A percentile compares a stretch with the other conserved stretches of the same genome.
phyloP scores from a whole-genome alignment of 2,329 filamentous ascomycete genomes.

The Alternaria burnsii region DNA sequence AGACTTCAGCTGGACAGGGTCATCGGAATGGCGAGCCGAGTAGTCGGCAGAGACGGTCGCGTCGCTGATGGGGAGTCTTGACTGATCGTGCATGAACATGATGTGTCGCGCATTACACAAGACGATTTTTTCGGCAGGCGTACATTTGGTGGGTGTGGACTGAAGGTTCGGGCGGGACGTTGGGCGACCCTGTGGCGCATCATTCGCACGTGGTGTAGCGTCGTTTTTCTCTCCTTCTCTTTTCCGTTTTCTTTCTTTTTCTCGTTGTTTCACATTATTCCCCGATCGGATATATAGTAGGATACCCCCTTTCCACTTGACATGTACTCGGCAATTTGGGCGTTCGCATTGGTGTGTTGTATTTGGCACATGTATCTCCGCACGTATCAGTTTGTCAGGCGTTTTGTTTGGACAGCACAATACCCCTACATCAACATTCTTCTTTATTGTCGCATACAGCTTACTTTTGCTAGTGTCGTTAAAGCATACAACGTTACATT shows the following conservation, averaged over 20 bases:
- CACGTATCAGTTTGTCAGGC: not conserved
- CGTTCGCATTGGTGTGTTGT: conserved; percentile 9
- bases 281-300: not conserved
- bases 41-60: conserved; percentile 29
- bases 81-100: not conserved
- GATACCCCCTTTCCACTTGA: conserved; percentile 9
- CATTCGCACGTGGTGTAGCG: not conserved
- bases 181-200: not conserved
- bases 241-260: not conserved
- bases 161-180: no score
- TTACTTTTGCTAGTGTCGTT: not conserved
- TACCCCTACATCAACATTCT: conserved; percentile 1
- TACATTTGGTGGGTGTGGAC: fast-evolving
- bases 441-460: not conserved
- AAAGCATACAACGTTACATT: not conserved
- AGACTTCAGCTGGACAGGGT: conserved; percentile 36
- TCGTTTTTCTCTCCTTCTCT: not conserved
- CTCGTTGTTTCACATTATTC: not conserved
- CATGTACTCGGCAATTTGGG: conserved; percentile 7
- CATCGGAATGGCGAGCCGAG: conserved; percentile 27
- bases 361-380: not conserved
- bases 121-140: fast-evolving
- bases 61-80: no score
- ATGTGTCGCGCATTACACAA: no score
- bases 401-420: not conserved